These are phyloP conservation scores for Grigorovia transvaalensis DNA, from an alignment of 805 yeast genomes.

Conservation along the genomic window DNA sequence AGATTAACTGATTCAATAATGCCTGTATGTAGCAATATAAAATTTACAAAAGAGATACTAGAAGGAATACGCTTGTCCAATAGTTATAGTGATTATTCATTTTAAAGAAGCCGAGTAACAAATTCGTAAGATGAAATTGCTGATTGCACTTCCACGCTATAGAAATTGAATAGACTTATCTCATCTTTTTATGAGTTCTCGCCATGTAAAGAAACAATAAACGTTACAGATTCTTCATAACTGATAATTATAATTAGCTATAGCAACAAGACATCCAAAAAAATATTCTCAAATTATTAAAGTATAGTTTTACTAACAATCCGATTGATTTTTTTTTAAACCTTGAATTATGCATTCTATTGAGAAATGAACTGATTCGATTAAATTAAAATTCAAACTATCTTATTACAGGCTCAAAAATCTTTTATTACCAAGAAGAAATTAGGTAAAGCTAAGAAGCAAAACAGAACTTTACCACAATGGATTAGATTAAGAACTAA, in stretches of 20 bases:
- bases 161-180: too few species aligned
- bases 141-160: too few species aligned
- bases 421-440: slow-evolving; percentile 95
- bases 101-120: too few species aligned
- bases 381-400: too few species aligned
- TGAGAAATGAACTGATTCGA: not conserved
- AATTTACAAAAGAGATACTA: not conserved
- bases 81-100: too few species aligned
- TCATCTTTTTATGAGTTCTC: too few species aligned
- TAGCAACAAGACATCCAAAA: too few species aligned
- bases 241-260: too few species aligned
- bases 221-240: too few species aligned
- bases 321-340: not conserved
- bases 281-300: not conserved
- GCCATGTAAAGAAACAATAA: too few species aligned
- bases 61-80: not conserved
- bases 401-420: slow-evolving; percentile 62
- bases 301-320: not conserved
- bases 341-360: not conserved
- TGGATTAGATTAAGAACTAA: slow-evolving; percentile 98
- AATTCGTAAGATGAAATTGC: too few species aligned
- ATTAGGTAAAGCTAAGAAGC: slow-evolving; percentile 97
- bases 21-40: slow-evolving; percentile 1
- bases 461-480: slow-evolving; percentile 99
- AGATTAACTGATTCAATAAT: slow-evolving; percentile 1